phyloP scores from a whole-genome alignment of 176 grass and related monocot genomes.

The Rhynchospora breviuscula region DNA sequence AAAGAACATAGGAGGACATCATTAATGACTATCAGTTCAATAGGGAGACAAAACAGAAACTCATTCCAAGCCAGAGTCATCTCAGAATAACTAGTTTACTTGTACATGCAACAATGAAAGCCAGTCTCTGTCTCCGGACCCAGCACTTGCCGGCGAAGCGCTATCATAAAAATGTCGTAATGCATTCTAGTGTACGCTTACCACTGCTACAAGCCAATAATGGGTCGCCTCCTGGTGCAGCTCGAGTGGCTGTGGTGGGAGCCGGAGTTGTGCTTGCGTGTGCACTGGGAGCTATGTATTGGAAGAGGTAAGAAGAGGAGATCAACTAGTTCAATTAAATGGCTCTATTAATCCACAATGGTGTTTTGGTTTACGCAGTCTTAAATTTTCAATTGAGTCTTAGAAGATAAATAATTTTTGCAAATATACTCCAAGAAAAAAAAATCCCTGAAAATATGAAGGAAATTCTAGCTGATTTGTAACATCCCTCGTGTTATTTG shows the following conservation, averaged over 20 bases:
- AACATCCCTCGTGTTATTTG: background rate
- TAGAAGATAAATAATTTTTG: background rate
- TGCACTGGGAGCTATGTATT: constrained; percentile 1
- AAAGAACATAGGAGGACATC: background rate
- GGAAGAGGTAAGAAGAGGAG: constrained; percentile 10
- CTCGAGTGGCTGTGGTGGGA: constrained; percentile 2
- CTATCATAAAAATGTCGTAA: background rate
- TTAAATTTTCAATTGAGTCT: background rate
- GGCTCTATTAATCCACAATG: background rate
- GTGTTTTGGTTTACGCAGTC: background rate
- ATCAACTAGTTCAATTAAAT: background rate
- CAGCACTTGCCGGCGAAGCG: background rate
- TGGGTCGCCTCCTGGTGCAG: background rate
- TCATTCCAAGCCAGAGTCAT: background rate
- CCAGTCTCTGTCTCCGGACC: background rate
- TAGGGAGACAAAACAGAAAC: background rate
- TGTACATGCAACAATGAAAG: background rate
- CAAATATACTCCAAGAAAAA: background rate
- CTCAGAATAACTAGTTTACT: background rate
- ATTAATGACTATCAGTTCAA: background rate
- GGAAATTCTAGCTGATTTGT: background rate
- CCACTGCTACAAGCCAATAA: background rate
- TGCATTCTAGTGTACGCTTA: background rate
- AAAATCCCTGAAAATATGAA: background rate
- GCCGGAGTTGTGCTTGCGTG: constrained; percentile 3